phyloP scores from a whole-genome alignment of 2,329 filamentous ascomycete genomes.

The Colletotrichum sp. region DNA sequence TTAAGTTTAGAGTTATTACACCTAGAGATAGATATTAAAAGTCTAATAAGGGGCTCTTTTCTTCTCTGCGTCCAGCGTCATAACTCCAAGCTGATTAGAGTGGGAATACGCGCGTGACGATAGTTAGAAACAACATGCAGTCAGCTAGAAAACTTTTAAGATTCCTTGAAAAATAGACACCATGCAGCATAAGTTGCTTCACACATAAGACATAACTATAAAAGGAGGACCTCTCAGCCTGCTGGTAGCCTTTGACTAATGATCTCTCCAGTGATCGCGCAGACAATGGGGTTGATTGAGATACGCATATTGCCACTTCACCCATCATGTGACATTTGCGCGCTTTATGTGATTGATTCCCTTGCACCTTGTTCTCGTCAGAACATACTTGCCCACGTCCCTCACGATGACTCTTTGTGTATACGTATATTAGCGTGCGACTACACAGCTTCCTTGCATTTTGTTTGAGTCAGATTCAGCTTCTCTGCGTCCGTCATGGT shows the following conservation, averaged over 20 bases:
- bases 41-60: neutral
- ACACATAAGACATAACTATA: neutral
- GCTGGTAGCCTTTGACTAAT: neutral
- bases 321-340: rapidly evolving
- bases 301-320: neutral
- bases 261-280: neutral
- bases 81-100: neutral
- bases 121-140: rapidly evolving
- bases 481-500: neutral
- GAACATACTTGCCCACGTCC: neutral
- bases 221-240: neutral
- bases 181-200: neutral
- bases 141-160: neutral
- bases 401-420: neutral
- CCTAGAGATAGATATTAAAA: neutral
- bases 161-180: neutral
- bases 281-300: neutral
- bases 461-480: neutral
- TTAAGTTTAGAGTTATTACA: rapidly evolving
- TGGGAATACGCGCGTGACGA: rapidly evolving
- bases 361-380: neutral
- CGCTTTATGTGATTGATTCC: neutral
- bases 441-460: neutral
- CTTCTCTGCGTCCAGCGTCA: neutral
- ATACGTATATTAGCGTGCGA: neutral